These are phyloP conservation scores for Craterostigma plantagineum DNA, from an alignment of 257 asterid species.

Conservation along the genomic window DNA sequence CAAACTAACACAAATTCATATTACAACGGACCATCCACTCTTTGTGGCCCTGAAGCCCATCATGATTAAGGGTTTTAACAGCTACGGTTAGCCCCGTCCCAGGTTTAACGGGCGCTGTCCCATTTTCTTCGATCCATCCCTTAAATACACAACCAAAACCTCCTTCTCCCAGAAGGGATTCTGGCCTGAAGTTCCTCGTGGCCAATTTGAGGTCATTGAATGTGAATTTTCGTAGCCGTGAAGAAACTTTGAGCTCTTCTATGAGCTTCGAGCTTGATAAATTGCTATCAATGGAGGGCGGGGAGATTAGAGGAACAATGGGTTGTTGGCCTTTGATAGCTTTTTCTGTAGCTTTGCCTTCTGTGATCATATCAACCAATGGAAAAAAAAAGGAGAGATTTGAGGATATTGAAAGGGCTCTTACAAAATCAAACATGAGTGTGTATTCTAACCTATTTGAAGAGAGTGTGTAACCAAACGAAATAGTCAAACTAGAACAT, in stretches of 20 bases:
- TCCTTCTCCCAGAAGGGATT: constrained; percentile 97
- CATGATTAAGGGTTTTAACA: constrained; percentile 89
- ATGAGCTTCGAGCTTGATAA: constrained; percentile 60
- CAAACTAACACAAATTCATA: constrained; percentile 3
- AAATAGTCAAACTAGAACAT: no score
- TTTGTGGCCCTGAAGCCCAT: constrained; percentile 98
- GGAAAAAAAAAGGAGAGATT: no score
- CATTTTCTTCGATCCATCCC: constrained; percentile 99
- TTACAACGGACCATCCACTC: constrained; percentile 84
- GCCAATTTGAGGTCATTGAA: constrained; percentile 84
- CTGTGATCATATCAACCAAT: constrained; percentile 16
- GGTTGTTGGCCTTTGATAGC: constrained; percentile 57
- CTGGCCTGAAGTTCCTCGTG: constrained; percentile 91
- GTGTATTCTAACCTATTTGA: no score
- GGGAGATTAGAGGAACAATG: constrained; percentile 34
- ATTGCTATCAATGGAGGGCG: constrained; percentile 59
- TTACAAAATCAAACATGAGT: no score
- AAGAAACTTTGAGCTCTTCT: constrained; percentile 73
- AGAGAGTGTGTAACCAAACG: no score
- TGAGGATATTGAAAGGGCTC: no score
- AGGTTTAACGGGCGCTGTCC: constrained; percentile 96
- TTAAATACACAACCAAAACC: constrained; percentile 97
- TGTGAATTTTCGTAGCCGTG: constrained; percentile 71
- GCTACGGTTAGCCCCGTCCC: constrained; percentile 99
- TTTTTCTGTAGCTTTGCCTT: constrained; percentile 47